Base-by-base conservation (phyloP, 306 rosid genomes). In the Lagenaria siceraria region DNA sequence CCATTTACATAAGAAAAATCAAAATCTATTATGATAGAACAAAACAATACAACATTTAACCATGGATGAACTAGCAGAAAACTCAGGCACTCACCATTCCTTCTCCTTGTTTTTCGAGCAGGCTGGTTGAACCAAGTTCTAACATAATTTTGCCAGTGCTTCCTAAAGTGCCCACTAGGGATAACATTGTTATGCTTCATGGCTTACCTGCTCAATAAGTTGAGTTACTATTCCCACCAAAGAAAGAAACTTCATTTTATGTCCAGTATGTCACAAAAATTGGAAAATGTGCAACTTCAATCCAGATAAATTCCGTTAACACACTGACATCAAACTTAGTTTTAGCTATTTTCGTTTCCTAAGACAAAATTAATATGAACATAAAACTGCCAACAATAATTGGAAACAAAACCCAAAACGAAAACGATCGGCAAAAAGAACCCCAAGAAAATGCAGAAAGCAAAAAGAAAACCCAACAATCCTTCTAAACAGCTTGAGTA, bases 121-220 rank as follows among this genome's bases (percentile, higher is more conserved):
- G 89, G 92, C 18, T 88, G 92, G 77, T 88, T 86, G 68, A 88
- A 88, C 92, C 92, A 88, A 10, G 92, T 88, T 83, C 61, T 88
- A 15, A 88, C 92, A 81, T 79, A 82, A 58, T 88, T 82, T 46
- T 88, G 92, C 92, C 92, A 88, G 42, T 88, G 87, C 19, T 86
- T 88, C 70, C 85, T 82, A 51, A 88, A 88, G 81, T 84, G 91
- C 25, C 82, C 83, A 43, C 82, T 83, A 1, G 91, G 91, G 68
- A 88, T 84, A 64, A 88, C 88, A 60, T 88, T 88, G 70, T 88
- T 88, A 36, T 86, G 92, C 82, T 88, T 88, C 66, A 88, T 88
- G 63, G 49, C 84, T 86, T 74, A 82, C 81, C 90, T 83, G 55
- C 3, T 76, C 22, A 75, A 62, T 13, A 2, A 29, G 1, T 8